These are phyloP conservation scores for Fusarium sp. DNA, from an alignment of 2,329 filamentous ascomycete genomes.

Conservation along the genomic window DNA sequence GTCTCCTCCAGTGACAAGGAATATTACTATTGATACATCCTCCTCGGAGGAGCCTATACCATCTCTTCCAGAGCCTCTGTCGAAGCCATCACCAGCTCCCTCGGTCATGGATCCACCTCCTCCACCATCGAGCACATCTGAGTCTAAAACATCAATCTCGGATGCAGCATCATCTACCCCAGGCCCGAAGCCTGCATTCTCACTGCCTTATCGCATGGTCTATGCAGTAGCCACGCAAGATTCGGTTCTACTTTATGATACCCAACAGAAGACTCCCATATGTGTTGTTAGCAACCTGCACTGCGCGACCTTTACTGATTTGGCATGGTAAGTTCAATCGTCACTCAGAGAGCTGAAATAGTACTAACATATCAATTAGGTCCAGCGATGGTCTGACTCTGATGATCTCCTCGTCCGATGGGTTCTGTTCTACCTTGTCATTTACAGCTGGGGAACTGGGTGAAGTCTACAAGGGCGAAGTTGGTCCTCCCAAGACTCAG, in stretches of 20 bases:
- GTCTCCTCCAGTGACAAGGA: constrained; percentile 75
- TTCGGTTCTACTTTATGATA: constrained; percentile 94
- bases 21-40: constrained; percentile 95
- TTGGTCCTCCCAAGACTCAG: constrained; percentile 62
- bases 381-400: constrained; percentile 68
- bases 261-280: constrained; percentile 92
- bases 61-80: constrained; percentile 84
- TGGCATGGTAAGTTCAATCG: constrained; percentile 79
- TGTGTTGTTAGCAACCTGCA: constrained; percentile 97
- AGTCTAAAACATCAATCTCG: constrained; percentile 61
- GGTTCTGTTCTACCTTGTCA: constrained; percentile 92
- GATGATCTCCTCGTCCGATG: constrained; percentile 96
- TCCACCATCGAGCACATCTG: constrained; percentile 62
- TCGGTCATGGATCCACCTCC: constrained; percentile 88
- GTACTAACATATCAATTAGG: constrained; percentile 54
- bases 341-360: background rate
- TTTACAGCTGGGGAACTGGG: constrained; percentile 89
- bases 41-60: constrained; percentile 86
- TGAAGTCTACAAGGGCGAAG: constrained; percentile 78
- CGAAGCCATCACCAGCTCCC: constrained; percentile 67
- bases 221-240: constrained; percentile 98
- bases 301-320: constrained; percentile 95
- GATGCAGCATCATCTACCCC: constrained; percentile 64
- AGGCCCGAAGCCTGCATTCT: constrained; percentile 78
- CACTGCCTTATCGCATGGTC: constrained; percentile 90